Evolutionary conservation across 148 eudicot genomes (phyloP).

Genomic region (Fagopyrum esculentum): DNA sequence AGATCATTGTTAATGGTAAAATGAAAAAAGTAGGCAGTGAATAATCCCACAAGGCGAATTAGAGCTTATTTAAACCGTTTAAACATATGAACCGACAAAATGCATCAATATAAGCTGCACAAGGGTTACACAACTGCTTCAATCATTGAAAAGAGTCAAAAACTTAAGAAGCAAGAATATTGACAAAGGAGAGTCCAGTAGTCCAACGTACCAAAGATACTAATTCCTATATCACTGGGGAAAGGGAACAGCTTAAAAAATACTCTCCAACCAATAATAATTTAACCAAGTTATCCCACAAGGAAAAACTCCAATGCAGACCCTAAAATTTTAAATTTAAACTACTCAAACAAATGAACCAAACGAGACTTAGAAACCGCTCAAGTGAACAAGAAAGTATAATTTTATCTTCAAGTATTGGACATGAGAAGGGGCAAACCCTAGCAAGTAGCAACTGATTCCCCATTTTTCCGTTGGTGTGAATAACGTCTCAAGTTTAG

Average conservation of each 20-base stretch:
- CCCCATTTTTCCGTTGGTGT: neutral
- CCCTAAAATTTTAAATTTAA: neutral
- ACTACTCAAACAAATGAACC: neutral
- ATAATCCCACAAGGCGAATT: neutral
- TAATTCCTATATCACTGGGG: neutral
- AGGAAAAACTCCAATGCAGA: neutral
- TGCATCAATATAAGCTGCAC: neutral
- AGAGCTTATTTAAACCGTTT: neutral
- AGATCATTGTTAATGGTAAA: neutral
- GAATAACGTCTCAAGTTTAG: neutral
- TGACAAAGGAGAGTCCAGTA: no score
- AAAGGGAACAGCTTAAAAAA: neutral
- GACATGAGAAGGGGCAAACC: neutral
- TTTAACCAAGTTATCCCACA: neutral
- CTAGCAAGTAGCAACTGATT: neutral
- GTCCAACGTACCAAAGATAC: neutral
- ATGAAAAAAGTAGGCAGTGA: neutral
- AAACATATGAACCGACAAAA: neutral
- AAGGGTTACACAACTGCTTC: neutral
- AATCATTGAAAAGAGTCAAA: neutral
- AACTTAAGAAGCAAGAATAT: neutral
- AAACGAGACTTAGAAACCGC: neutral
- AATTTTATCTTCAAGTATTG: neutral
- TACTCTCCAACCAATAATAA: neutral
- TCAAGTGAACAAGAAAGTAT: neutral